A percentile compares a stretch with the other conserved stretches of the same genome.
phyloP scores from a whole-genome alignment of 768 basidiomycete species.

The Suillus decipiens region DNA sequence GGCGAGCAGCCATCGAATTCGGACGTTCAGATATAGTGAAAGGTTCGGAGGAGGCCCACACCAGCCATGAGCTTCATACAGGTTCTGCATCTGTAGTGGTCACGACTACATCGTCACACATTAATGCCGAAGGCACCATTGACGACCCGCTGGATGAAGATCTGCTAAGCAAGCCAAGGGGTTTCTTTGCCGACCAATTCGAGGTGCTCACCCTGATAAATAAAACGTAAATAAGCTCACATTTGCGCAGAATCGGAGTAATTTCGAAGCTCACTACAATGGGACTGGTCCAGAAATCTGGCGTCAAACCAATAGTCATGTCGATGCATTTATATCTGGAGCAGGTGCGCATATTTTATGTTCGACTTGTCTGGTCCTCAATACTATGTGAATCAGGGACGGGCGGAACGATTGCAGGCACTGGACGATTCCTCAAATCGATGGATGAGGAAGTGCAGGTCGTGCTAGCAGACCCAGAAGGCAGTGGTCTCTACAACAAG shows the following conservation, averaged over 20 bases:
- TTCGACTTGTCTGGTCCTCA: not conserved
- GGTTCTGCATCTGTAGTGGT: slow-evolving; percentile 54
- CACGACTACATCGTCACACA: slow-evolving; percentile 48
- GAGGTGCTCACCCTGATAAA: slow-evolving; percentile 46
- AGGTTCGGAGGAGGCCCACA: slow-evolving; percentile 18
- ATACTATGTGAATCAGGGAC: slow-evolving; percentile 59
- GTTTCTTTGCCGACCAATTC: slow-evolving; percentile 96
- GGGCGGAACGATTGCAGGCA: slow-evolving; percentile 92
- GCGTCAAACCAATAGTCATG: slow-evolving; percentile 81
- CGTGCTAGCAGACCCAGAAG: slow-evolving; percentile 88
- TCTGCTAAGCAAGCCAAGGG: slow-evolving; percentile 58
- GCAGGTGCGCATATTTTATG: slow-evolving; percentile 56
- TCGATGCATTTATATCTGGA: slow-evolving; percentile 88
- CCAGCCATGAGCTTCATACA: slow-evolving; percentile 39
- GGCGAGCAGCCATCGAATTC: slow-evolving; percentile 75
- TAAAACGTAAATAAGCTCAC: not conserved
- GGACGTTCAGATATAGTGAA: slow-evolving; percentile 42
- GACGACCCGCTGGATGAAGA: slow-evolving; percentile 43
- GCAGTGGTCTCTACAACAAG: slow-evolving; percentile 95
- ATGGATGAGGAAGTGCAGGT: slow-evolving; percentile 67
- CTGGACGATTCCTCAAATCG: slow-evolving; percentile 77
- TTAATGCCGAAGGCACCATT: slow-evolving; percentile 34
- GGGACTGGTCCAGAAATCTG: slow-evolving; percentile 96
- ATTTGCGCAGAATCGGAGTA: slow-evolving; percentile 70
- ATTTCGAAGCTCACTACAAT: slow-evolving; percentile 84